Evolutionary conservation across 2,329 filamentous ascomycete species (phyloP), one percentile per base, ranked within the genome.

Genomic region (Epicoccum nigrum): DNA sequence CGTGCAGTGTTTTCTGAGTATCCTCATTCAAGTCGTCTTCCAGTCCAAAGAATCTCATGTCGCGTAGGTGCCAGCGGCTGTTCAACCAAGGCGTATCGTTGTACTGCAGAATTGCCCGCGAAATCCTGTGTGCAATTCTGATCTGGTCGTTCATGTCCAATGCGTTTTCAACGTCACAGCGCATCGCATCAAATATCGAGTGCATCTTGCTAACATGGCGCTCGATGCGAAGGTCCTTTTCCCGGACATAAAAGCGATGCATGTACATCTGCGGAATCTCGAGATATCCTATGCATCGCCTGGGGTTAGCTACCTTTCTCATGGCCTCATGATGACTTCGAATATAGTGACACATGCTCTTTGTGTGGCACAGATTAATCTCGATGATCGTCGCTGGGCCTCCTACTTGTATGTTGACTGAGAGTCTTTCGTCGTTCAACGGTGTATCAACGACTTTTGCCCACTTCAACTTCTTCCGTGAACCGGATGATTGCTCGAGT

Each of bases 61-160:
- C 30, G 2, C 7, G 7, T 2, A 41, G 25, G 12, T 25, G 38
- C 38, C 38, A 41, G 25, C 30, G 16, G 19, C 17, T 5, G 8
- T 25, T 8, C 8, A 41, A 15, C 38, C 38, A 41, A n/a, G 38
- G 38, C n/a, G 38, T 41, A n/a, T 20, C 15, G 27, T 41, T 41
- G 38, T 41, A 41, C 11, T 41, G 38, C 16, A 41, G 13, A 9
- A 41, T 25, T 13, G 38, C 23, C 7, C 4, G 12, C 12, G 38
- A 25, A 15, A 19, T 9, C n/a, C 30, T 41, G 38, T 41, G 25
- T 9, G 38, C 38, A 7, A 43, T 13, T 8, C n/a, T 15, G 11
- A 43, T 19, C 7, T 27, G 40, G 33, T 33, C 40, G 9, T 15
- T 8, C 3, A 43, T 25, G 9, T 12, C 15, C 2, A 43, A 12